phyloP scores from a whole-genome alignment of 2,329 filamentous ascomycete genomes.

The Teratosphaeria pseudoeucalypti region DNA sequence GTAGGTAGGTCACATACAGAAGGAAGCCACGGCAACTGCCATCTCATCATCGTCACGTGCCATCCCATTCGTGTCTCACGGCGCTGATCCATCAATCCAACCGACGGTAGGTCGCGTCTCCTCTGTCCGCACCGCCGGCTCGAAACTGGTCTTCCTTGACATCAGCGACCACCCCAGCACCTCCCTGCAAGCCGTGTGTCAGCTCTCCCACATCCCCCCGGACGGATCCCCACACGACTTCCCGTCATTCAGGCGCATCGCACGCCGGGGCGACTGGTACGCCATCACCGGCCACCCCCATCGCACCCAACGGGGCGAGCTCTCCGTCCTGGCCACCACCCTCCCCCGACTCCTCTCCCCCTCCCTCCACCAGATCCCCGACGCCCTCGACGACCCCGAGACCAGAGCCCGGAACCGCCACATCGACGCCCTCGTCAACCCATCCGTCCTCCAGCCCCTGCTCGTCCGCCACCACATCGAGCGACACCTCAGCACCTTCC shows the following conservation, averaged over 20 bases:
- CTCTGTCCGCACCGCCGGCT: slow-evolving; percentile 60
- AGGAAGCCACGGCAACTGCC: neutral
- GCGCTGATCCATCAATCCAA: neutral
- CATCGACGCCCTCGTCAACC: slow-evolving; percentile 74
- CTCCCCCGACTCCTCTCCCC: slow-evolving; percentile 67
- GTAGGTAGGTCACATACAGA: slow-evolving; percentile 2
- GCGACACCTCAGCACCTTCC: slow-evolving; percentile 61
- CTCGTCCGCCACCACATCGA: slow-evolving; percentile 65
- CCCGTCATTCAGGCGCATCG: slow-evolving; percentile 52
- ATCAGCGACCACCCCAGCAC: slow-evolving; percentile 49
- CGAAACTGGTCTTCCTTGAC: slow-evolving; percentile 76
- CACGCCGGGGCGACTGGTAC: slow-evolving; percentile 74
- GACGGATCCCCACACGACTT: slow-evolving; percentile 35
- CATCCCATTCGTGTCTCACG: neutral
- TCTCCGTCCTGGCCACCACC: slow-evolving; percentile 58
- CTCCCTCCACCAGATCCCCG: slow-evolving; percentile 67
- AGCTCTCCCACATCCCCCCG: slow-evolving; percentile 32
- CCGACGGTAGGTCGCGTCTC: slow-evolving; percentile 56
- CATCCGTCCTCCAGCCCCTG: slow-evolving; percentile 55
- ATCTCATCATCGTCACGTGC: neutral
- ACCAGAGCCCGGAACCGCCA: slow-evolving; percentile 68
- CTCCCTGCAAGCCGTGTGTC: slow-evolving; percentile 66
- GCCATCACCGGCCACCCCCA: slow-evolving; percentile 57
- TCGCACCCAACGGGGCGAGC: slow-evolving; percentile 60
- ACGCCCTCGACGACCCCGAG: slow-evolving; percentile 58